Evolutionary conservation across 1,284 basidiomycete species (phyloP).

Genomic region (Marasmius fiardii): DNA sequence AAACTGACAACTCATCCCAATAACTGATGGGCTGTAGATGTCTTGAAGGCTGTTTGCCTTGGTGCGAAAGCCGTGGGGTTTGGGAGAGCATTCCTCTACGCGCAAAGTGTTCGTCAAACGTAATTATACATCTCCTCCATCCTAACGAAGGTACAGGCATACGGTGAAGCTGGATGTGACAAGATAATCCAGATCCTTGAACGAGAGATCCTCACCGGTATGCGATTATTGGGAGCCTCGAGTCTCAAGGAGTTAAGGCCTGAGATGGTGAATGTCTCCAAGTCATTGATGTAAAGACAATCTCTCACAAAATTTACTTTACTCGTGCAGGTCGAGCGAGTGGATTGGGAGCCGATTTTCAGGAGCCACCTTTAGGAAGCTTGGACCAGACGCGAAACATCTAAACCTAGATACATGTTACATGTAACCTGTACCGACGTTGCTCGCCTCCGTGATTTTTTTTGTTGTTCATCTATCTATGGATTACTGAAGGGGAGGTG

Average conservation of each 20-base stretch:
- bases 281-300: background rate
- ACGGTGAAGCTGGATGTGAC: constrained; percentile 79
- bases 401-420: no score
- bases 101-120: constrained; percentile 65
- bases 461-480: no score
- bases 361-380: background rate
- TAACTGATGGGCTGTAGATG: constrained; percentile 42
- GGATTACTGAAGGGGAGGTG: no score
- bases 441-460: no score
- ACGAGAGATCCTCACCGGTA: constrained; percentile 78
- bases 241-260: constrained; percentile 70
- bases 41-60: constrained; percentile 88
- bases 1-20: background rate
- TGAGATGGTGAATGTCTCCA: constrained; percentile 62
- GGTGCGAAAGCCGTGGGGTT: constrained; percentile 90
- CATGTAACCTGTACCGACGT: no score
- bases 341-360: constrained; percentile 56
- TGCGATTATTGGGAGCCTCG: constrained; percentile 79
- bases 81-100: constrained; percentile 88
- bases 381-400: no score
- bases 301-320: background rate
- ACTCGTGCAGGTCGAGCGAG: constrained; percentile 50
- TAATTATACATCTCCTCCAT: constrained; percentile 3
- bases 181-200: constrained; percentile 73
- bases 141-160: constrained; percentile 48